A percentile compares a stretch with the other conserved stretches of the same genome.
Conservation (phyloP, 106 monocot species). For the Acorus calamus region DNA sequence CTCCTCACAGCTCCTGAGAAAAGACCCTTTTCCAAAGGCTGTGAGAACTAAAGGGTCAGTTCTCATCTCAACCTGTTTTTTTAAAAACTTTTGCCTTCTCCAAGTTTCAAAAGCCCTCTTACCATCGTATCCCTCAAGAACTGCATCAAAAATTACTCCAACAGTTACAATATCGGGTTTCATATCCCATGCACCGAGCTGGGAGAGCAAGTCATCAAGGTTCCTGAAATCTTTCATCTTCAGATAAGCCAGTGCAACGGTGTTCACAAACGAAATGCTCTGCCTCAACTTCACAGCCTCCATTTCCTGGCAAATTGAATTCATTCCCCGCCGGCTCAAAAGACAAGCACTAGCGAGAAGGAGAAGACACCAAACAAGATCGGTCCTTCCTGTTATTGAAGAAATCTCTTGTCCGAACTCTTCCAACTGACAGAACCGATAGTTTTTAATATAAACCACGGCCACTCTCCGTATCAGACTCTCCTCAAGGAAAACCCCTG, state of each 20-base stretch:
- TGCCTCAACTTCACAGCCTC: slow-evolving; percentile 23
- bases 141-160: slow-evolving; percentile 62
- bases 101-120: slow-evolving; percentile 38
- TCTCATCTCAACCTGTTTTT: slow-evolving; percentile 34
- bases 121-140: slow-evolving; percentile 41
- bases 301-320: slow-evolving; percentile 61
- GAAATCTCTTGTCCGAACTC: slow-evolving; percentile 54
- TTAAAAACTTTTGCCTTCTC: slow-evolving; percentile 38
- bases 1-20: slow-evolving; percentile 51
- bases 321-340: slow-evolving; percentile 45
- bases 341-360: slow-evolving; percentile 52
- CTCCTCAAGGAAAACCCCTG: slow-evolving; percentile 38
- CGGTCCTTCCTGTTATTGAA: slow-evolving; percentile 36
- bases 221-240: slow-evolving; percentile 60
- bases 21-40: slow-evolving; percentile 60
- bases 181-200: slow-evolving; percentile 8
- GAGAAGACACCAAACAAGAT: slow-evolving; percentile 53
- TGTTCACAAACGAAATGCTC: slow-evolving; percentile 39
- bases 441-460: slow-evolving; percentile 44
- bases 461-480: slow-evolving; percentile 55
- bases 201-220: slow-evolving; percentile 34
- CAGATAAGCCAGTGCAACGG: slow-evolving; percentile 50
- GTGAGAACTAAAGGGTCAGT: slow-evolving; percentile 50
- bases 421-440: slow-evolving; percentile 43
- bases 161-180: slow-evolving; percentile 65